Conservation (phyloP, 371 early-diverging fungal genomes). For the Apophysomyces trapeziformis region DNA sequence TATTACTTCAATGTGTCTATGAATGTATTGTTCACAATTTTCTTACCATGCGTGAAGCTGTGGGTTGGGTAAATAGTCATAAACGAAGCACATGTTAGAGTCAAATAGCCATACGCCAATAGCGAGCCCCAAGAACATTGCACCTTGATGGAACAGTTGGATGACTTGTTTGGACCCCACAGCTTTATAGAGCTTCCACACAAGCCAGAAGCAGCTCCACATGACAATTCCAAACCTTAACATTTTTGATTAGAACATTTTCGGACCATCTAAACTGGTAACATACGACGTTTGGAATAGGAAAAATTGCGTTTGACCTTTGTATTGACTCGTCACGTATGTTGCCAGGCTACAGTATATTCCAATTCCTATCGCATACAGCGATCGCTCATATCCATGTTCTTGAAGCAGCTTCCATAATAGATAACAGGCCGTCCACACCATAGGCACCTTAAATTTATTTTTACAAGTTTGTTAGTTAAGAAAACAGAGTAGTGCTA, state of each 20-base stretch:
- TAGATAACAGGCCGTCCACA: constrained; percentile 49
- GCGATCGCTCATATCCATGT: constrained; percentile 25
- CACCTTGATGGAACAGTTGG: constrained; percentile 36
- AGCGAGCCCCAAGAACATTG: constrained; percentile 30
- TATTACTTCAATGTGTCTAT: constrained; percentile 9
- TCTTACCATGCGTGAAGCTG: constrained; percentile 43
- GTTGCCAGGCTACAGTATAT: constrained; percentile 44
- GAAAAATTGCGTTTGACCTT: constrained; percentile 44
- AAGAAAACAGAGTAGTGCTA: not conserved
- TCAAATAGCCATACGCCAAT: constrained; percentile 48
- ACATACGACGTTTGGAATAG: constrained; percentile 49
- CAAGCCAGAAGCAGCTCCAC: constrained; percentile 49
- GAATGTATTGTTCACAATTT: not conserved
- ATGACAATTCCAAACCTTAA: constrained; percentile 46
- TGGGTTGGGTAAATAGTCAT: constrained; percentile 36
- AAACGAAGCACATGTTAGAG: constrained; percentile 42
- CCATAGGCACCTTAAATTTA: constrained; percentile 44
- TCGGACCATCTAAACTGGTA: constrained; percentile 5
- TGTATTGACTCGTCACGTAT: constrained; percentile 41
- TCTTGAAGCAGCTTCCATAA: constrained; percentile 38
- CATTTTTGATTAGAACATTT: constrained; percentile 14
- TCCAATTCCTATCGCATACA: constrained; percentile 23
- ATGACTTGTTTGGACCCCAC: constrained; percentile 26
- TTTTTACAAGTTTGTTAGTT: not conserved
- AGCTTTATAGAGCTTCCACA: constrained; percentile 37